Evolutionary conservation across 768 basidiomycete genomes (phyloP).

Genomic region (Mycena chlorophos): DNA sequence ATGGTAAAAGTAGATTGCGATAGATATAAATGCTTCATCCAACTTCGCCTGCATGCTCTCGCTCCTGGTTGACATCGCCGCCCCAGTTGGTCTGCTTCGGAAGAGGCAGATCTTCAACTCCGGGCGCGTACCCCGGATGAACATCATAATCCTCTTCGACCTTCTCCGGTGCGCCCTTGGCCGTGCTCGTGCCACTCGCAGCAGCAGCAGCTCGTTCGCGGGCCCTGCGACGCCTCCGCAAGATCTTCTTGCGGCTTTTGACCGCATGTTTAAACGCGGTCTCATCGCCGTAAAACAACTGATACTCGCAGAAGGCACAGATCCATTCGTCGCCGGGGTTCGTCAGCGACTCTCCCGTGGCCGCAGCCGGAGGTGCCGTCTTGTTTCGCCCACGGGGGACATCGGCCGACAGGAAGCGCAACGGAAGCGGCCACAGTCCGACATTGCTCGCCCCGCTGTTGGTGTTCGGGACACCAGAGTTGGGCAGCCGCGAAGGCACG

Average conservation of each 20-base stretch:
- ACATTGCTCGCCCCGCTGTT: conserved; percentile 41
- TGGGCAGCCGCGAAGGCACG: conserved; percentile 78
- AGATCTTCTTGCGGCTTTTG: conserved; percentile 65
- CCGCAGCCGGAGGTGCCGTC: conserved; percentile 21
- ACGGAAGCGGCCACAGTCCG: conserved; percentile 62
- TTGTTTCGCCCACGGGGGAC: conserved; percentile 42
- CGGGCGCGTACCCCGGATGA: conserved; percentile 25
- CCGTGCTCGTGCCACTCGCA: conserved; percentile 33
- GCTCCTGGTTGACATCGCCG: conserved; percentile 24
- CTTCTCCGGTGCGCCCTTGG: conserved; percentile 27
- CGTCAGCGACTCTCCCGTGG: conserved; percentile 35
- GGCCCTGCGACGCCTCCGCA: conserved; percentile 58
- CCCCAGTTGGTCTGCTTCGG: conserved; percentile 26
- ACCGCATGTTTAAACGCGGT: conserved; percentile 59
- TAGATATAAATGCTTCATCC: not conserved
- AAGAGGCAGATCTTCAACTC: conserved; percentile 19
- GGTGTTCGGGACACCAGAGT: conserved; percentile 38
- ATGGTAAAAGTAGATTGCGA: not conserved
- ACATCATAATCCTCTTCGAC: conserved; percentile 27
- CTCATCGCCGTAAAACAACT: conserved; percentile 87
- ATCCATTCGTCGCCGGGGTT: conserved; percentile 87
- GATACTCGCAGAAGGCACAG: conserved; percentile 92
- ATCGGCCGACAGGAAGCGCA: conserved; percentile 69
- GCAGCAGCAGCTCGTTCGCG: conserved; percentile 55
- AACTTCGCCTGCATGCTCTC: conserved; percentile 19